These are phyloP conservation scores for Lentinus tigrinus DNA, from an alignment of 768 basidiomycete genomes.

Conservation along the genomic window DNA sequence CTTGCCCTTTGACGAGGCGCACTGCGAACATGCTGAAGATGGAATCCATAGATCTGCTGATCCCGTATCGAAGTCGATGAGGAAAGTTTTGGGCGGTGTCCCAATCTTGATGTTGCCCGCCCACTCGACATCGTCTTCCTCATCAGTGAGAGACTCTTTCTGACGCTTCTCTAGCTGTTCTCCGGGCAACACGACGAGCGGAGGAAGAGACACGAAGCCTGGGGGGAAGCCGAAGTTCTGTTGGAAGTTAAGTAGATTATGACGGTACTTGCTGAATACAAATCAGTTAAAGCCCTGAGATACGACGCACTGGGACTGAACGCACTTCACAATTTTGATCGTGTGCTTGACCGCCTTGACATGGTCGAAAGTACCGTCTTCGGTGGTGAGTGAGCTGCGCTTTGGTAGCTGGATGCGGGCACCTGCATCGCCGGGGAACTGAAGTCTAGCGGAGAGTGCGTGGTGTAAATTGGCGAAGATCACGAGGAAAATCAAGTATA, in stretches of 20 bases:
- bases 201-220: slow-evolving; percentile 7
- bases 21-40: background rate
- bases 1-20: background rate
- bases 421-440: background rate
- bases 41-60: slow-evolving; percentile 17
- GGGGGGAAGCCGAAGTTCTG: slow-evolving; percentile 22
- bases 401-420: slow-evolving; percentile 10
- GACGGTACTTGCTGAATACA: slow-evolving; percentile 18
- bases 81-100: slow-evolving; percentile 36
- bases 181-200: background rate
- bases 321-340: slow-evolving; percentile 16
- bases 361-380: slow-evolving; percentile 19
- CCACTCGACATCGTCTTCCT: slow-evolving; percentile 30
- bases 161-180: background rate
- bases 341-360: slow-evolving; percentile 11
- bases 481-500: slow-evolving; percentile 10
- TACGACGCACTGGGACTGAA: background rate
- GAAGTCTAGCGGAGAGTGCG: slow-evolving; percentile 8
- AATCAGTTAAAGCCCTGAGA: background rate
- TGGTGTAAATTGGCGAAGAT: slow-evolving; percentile 5
- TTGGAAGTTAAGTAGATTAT: slow-evolving; percentile 14
- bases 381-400: slow-evolving; percentile 14
- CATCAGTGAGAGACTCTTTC: slow-evolving; percentile 5
- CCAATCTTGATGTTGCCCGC: slow-evolving; percentile 44
- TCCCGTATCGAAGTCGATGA: slow-evolving; percentile 16